A percentile compares a stretch with the other conserved stretches of the same genome.
Conservation (phyloP, 345 rosid species). For the Mallotus nudiflorus region DNA sequence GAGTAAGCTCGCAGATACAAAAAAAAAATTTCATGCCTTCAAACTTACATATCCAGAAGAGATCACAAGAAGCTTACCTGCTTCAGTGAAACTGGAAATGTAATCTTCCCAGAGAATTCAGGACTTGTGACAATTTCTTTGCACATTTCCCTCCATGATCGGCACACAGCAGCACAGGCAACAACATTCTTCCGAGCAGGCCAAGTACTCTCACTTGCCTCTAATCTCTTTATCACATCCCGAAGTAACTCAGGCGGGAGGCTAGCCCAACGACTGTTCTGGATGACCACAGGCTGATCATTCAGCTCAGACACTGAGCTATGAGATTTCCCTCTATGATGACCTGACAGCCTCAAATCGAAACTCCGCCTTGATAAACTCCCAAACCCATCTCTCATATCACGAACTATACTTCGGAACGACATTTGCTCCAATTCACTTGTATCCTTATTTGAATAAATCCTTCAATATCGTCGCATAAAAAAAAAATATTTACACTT, state of each 20-base stretch:
- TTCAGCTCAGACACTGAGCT: slow-evolving; percentile 69
- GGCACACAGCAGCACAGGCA: slow-evolving; percentile 93
- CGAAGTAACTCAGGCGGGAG: slow-evolving; percentile 87
- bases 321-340: slow-evolving; percentile 68
- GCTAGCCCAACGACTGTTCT: slow-evolving; percentile 79
- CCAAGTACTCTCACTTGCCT: slow-evolving; percentile 83
- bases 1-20: slow-evolving; percentile 3
- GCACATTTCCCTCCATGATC: slow-evolving; percentile 95
- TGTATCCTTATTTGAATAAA: not conserved
- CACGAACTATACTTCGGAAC: slow-evolving; percentile 86
- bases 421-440: slow-evolving; percentile 51
- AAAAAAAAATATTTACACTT: slow-evolving; percentile 8
- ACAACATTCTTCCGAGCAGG: slow-evolving; percentile 89
- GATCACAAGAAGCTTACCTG: slow-evolving; percentile 53
- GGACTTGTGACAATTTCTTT: slow-evolving; percentile 80
- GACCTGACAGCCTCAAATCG: slow-evolving; percentile 72
- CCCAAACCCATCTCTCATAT: slow-evolving; percentile 88
- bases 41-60: not conserved
- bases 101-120: slow-evolving; percentile 81
- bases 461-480: slow-evolving; percentile 1
- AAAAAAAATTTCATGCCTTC: slow-evolving; percentile 4
- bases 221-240: slow-evolving; percentile 88
- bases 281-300: slow-evolving; percentile 55
- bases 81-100: slow-evolving; percentile 88
- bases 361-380: slow-evolving; percentile 88